Conservation (phyloP, 257 asterid genomes). For the Hygrophila difformis region DNA sequence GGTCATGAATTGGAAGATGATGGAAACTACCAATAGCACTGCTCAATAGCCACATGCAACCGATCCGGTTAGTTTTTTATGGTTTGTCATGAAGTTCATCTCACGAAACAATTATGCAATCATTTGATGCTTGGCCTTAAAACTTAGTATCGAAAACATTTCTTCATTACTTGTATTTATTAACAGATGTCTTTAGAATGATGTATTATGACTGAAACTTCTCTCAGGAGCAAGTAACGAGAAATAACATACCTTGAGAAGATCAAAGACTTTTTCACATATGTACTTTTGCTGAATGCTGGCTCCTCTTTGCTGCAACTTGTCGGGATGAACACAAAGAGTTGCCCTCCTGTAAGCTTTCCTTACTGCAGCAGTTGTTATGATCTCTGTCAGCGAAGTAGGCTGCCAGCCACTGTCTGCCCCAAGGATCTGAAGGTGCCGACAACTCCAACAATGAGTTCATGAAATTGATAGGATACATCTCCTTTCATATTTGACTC, state of each 20-base stretch:
- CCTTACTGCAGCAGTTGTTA: slow-evolving; percentile 75
- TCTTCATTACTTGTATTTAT: too few species aligned
- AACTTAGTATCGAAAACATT: too few species aligned
- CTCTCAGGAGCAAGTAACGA: too few species aligned
- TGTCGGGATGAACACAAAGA: slow-evolving; percentile 94
- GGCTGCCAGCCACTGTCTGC: slow-evolving; percentile 92
- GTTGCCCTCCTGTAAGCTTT: slow-evolving; percentile 94
- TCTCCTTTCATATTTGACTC: background rate
- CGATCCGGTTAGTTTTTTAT: too few species aligned
- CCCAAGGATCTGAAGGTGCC: slow-evolving; percentile 68
- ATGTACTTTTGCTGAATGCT: slow-evolving; percentile 80
- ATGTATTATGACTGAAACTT: too few species aligned
- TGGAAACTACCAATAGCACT: background rate
- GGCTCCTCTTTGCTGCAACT: slow-evolving; percentile 95
- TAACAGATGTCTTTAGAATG: background rate
- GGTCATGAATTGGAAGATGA: background rate
- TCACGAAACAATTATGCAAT: too few species aligned
- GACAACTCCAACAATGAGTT: slow-evolving; percentile 1
- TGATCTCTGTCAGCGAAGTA: slow-evolving; percentile 68
- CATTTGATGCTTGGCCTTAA: too few species aligned
- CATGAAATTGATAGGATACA: background rate
- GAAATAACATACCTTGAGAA: slow-evolving; percentile 68
- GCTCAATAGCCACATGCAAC: too few species aligned
- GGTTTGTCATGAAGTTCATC: too few species aligned
- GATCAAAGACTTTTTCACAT: slow-evolving; percentile 93